Conservation (phyloP, 129 eudicot species). For the Flaveria linearis region DNA sequence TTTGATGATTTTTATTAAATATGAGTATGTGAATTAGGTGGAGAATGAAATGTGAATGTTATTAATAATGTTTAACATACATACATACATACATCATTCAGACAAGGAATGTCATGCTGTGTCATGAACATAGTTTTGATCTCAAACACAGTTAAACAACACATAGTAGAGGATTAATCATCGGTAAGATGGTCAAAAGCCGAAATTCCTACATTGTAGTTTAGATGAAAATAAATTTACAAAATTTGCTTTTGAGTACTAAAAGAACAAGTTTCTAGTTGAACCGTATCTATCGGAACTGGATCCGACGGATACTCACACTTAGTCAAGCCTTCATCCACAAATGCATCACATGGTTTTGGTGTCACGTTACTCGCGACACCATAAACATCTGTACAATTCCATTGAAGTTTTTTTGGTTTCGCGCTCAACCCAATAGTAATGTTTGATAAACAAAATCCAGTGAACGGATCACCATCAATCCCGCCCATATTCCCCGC, state of each 20-base stretch:
- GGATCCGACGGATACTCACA: constrained; percentile 57
- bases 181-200: neutral
- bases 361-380: constrained; percentile 57
- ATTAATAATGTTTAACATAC: too few species aligned
- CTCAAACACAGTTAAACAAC: too few species aligned
- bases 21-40: too few species aligned
- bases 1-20: too few species aligned
- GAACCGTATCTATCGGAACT: constrained; percentile 57
- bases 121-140: too few species aligned
- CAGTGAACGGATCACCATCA: constrained; percentile 50
- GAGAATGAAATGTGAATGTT: too few species aligned
- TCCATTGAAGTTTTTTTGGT: constrained; percentile 58
- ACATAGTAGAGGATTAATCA: neutral
- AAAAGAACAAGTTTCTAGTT: constrained; percentile 44
- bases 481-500: constrained; percentile 64
- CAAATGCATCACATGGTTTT: constrained; percentile 45
- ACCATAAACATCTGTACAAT: constrained; percentile 65
- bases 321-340: constrained; percentile 27
- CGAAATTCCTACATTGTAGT: neutral
- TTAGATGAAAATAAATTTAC: neutral
- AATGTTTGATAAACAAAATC: constrained; percentile 65
- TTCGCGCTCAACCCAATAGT: constrained; percentile 40
- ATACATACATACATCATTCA: too few species aligned
- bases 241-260: neutral
- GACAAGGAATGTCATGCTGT: too few species aligned